Evolutionary conservation across 208 protist genomes (phyloP), one percentile per base, ranked within the genome.

Genomic region (Trypanosoma brucei): DNA sequence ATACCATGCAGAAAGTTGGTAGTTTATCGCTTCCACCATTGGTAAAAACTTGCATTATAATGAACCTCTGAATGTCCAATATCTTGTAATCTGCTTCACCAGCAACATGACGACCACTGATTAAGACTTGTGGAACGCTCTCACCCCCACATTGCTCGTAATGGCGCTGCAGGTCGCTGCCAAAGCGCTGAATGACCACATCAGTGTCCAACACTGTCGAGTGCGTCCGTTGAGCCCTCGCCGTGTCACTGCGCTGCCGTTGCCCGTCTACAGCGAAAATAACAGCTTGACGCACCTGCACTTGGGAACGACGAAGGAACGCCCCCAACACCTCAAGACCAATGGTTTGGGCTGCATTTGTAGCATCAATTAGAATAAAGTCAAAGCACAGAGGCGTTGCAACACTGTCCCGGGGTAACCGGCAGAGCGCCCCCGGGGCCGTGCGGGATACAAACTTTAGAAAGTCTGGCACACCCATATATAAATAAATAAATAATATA

Each of bases 1-100:
- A 92, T 44, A 95, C 70, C 39, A 95, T 85, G 42, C 91, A 84
- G 59, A 95, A 89, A 3, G 52, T 75, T 1, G 88, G 88, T 2
- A 86, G 34, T 13, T 3, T 9, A 9, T 59, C 55, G 2, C 70
- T 62, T 0, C 55, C 57, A 13, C 37, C 40, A 3, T 71, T 58
- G 34, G 45, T 37, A 36, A 81, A 52, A 46, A 80, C 66, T 34
- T 65, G 55, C 14, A 64, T 72, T 8, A 86, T 61, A 44, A 95
- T 46, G 7, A 33, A 52, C 8, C 88, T 75, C 48, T 95, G 88
- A 38, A 92, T 56, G 53, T 91, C 81, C 1, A 95, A 72, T 34
- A 95, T 69, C 69, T 95, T 95, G 79, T 92, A 95, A 53, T 95
- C 88, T 14, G 81, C 88, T 62, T 95, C 88, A n/a, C 88, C 88